Base-by-base conservation (phyloP, 768 basidiomycete genomes). In the Lentinula edodes region DNA sequence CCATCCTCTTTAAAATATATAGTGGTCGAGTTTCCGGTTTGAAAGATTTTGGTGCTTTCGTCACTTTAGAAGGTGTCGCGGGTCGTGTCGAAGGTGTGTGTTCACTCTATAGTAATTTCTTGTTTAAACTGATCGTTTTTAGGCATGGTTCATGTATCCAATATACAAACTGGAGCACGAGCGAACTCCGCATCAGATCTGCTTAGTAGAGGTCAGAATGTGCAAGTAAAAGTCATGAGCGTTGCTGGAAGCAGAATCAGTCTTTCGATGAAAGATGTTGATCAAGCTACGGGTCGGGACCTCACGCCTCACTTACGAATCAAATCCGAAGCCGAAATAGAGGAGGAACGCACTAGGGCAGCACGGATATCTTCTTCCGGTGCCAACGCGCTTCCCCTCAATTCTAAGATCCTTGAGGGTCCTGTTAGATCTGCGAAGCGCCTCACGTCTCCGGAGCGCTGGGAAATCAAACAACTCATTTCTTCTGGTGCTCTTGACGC, bases 381-480 rank as follows among this genome's bases (percentile, higher is more conserved):
- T 28, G 85, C 93, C 35, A 99, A 99, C 67, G 85, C 94, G 15
- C 79, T 95, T 20, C 93, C 95, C 2, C 78, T 98, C 15, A 73
- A 83, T 69, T 68, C 83, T 66, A 71, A 83, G 71, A 71, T 75
- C 71, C 64, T 81, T 65, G 75, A 78, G 50, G 83, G 79, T 23
- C 82, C 83, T 8, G 81, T 87, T 15, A 85, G 87, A 36, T 91
- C 90, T 2, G 93, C 94, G 0, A 95, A 94, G 69, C 84, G 96
- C 15, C 77, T 98, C 61, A 95, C 95, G 1, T 95, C 92, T 6
- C 97, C 97, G 1, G 97, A 99, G 73, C 87, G 97, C 34, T 99
- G 97, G 95, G 97, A 99, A 77, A 95, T 99, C 74, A 98, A 98
- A 74, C 97, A 98, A 72, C 85, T 99, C 61, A 97, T 98, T 60